Evolutionary conservation across 306 rosid genomes (phyloP), one percentile per base, ranked within the genome.

Genomic region (Parietaria judaica): DNA sequence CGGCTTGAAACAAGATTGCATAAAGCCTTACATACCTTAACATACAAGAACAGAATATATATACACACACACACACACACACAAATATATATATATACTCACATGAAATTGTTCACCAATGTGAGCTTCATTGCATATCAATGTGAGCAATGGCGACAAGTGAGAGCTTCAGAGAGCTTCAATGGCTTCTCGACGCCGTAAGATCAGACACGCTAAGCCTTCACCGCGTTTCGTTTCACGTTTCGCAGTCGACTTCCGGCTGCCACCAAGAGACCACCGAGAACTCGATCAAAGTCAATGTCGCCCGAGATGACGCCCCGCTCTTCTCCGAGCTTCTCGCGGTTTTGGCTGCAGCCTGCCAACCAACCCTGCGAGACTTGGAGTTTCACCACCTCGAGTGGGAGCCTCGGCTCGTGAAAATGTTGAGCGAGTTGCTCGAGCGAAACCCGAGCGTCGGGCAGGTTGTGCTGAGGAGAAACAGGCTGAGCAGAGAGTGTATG

Each of bases 231-330:
- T 86, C 96, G 78, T 88, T 92, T 72, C 76, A 80, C 86, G 95
- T 86, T 37, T 86, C 84, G 38, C 96, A 92, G 23, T 68, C 85
- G 74, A 48, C 81, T 69, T 84, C 96, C 36, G 56, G 70, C 36
- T 86, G 85, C 61, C 72, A 66, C 79, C 86, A 79, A 59, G 96
- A 92, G 78, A 82, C 96, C 99, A 82, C 96, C 34, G 89, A 92
- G 48, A 82, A 79, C 81, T 84, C 96, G 78, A 67, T 88, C 67
- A 92, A 56, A 54, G 70, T 92, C 9, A 74, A 86, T 74, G 68
- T 88, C 53, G 80, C 95, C 56, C 74, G 74, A 39, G 83, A 86
- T 12, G 67, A 71, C 59, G 67, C 78, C 14, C 61, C 79, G 58
- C 71, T 44, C 65, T 86, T 92, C 67, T 66, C 85, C 43, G 55